Evolutionary conservation across 805 yeast species (phyloP).

Genomic region (Starmerella apicola): DNA sequence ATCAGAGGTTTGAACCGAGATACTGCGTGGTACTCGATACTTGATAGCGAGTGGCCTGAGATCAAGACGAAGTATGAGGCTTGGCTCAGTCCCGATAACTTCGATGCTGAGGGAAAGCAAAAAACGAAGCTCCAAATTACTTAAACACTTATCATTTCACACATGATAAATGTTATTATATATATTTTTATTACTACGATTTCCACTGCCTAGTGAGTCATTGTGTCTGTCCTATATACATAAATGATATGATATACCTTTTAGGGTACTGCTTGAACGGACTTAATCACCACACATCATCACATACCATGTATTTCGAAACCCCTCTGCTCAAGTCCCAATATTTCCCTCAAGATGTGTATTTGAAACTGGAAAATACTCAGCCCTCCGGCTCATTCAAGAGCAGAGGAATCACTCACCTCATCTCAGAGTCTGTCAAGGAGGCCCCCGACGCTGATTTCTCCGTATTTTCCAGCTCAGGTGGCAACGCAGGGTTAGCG

Average conservation of each 20-base stretch:
- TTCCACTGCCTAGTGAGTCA: too few species aligned
- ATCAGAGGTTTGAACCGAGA: background rate
- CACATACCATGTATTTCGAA: slow-evolving; percentile 11
- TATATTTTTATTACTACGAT: too few species aligned
- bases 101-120: background rate
- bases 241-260: too few species aligned
- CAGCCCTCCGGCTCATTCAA: slow-evolving; percentile 90
- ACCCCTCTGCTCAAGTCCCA: slow-evolving; percentile 66
- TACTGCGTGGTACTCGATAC: background rate
- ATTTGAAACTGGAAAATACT: slow-evolving; percentile 72
- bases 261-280: too few species aligned
- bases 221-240: too few species aligned
- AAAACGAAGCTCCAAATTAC: background rate
- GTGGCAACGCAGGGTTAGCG: slow-evolving; percentile 96
- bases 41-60: background rate
- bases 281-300: too few species aligned
- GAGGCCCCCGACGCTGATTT: slow-evolving; percentile 25
- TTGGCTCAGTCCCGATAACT: background rate
- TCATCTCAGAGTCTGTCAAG: slow-evolving; percentile 35
- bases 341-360: slow-evolving; percentile 60
- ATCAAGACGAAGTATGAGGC: background rate
- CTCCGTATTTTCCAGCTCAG: slow-evolving; percentile 65
- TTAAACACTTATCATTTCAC: too few species aligned
- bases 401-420: slow-evolving; percentile 31
- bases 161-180: too few species aligned